Evolutionary conservation across 305 asterid genomes (phyloP).

Genomic region (Withania somnifera): DNA sequence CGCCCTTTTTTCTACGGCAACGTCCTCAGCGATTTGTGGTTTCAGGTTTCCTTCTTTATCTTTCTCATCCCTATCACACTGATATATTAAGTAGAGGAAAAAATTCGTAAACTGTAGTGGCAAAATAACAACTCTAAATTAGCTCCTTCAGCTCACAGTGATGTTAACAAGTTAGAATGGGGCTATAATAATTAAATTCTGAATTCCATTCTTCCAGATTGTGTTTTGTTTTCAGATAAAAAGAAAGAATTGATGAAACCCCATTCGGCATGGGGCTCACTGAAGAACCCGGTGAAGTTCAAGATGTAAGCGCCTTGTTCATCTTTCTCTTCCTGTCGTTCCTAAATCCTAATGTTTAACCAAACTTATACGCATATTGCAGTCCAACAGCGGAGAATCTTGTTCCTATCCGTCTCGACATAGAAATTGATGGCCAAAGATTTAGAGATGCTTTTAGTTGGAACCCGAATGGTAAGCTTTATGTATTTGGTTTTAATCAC

Average conservation of each 20-base stretch:
- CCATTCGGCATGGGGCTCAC: conserved; percentile 54
- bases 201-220: neutral
- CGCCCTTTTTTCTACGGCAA: neutral
- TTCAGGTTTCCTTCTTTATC: neutral
- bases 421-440: conserved; percentile 82
- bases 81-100: neutral
- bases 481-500: neutral
- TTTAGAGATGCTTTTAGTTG: conserved; percentile 76
- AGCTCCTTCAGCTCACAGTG: neutral
- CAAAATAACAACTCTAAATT: neutral
- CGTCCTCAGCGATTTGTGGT: neutral
- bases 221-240: neutral
- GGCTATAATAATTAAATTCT: neutral
- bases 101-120: neutral
- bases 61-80: neutral
- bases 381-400: conserved; percentile 88
- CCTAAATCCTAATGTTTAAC: neutral
- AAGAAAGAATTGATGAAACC: conserved; percentile 40
- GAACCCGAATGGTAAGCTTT: conserved; percentile 70
- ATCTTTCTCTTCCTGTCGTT: neutral
- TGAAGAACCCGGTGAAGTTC: conserved; percentile 76
- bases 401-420: conserved; percentile 76
- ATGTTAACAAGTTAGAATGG: neutral
- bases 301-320: conserved; percentile 35
- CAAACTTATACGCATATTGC: conserved; percentile 6